Conservation (phyloP, 495 filamentous ascomycete genomes). For the Halenospora varia region DNA sequence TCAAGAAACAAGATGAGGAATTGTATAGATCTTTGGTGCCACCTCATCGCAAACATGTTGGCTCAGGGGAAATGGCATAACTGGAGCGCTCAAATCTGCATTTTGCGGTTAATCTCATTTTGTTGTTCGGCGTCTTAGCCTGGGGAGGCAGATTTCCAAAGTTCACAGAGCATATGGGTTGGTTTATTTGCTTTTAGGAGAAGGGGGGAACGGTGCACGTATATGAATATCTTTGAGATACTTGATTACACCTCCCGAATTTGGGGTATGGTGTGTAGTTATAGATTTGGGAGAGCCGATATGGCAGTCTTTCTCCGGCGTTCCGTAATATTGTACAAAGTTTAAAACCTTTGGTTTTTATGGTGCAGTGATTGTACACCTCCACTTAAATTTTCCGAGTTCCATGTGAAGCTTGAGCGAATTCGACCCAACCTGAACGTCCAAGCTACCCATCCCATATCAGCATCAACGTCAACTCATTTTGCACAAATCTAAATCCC, state of each 20-base stretch:
- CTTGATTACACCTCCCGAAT: background rate
- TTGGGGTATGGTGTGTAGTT: background rate
- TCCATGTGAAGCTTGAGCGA: background rate
- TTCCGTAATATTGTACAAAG: background rate
- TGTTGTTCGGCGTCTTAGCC: background rate
- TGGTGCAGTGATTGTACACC: too few species aligned
- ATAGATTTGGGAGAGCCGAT: background rate
- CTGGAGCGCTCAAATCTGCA: background rate
- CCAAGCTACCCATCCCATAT: background rate
- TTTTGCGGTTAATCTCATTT: background rate
- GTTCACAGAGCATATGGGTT: background rate
- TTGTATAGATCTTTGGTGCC: conserved; percentile 1
- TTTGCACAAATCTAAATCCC: too few species aligned
- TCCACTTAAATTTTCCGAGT: background rate
- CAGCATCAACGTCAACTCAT: too few species aligned
- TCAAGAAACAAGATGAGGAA: background rate
- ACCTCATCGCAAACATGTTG: background rate
- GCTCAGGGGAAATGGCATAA: background rate
- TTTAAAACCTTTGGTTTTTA: too few species aligned
- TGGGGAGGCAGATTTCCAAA: background rate
- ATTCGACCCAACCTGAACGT: background rate
- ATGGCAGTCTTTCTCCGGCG: background rate
- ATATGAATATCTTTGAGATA: conserved; percentile 1
- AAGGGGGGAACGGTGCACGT: background rate
- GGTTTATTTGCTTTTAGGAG: background rate